A percentile compares a stretch with the other conserved stretches of the same genome.
These are phyloP conservation scores for Pholiota molesta DNA, from an alignment of 768 basidiomycete species.

Conservation along the genomic window DNA sequence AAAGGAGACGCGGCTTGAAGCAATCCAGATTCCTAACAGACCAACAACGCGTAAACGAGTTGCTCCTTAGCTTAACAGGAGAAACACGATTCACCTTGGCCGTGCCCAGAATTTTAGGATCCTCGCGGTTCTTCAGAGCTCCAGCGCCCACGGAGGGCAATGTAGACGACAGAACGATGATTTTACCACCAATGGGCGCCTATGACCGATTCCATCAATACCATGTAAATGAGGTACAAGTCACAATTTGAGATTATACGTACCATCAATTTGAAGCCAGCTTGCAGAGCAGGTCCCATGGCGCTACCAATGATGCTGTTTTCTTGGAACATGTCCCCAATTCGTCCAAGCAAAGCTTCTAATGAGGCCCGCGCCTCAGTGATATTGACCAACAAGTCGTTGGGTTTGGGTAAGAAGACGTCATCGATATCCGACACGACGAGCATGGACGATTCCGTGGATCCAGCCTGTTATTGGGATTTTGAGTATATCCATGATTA, in stretches of 20 bases:
- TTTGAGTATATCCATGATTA: not conserved
- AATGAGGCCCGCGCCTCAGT: conserved; percentile 80
- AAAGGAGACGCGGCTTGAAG: conserved; percentile 93
- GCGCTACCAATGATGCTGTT: conserved; percentile 92
- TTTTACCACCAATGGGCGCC: conserved; percentile 94
- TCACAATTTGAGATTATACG: conserved; percentile 12
- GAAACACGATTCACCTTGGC: conserved; percentile 61
- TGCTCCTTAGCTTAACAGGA: not conserved
- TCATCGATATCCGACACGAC: conserved; percentile 98
- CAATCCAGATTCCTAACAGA: conserved; percentile 78
- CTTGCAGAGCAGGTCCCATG: conserved; percentile 91
- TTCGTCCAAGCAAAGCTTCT: conserved; percentile 77
- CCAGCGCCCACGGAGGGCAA: conserved; percentile 90
- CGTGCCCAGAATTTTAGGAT: conserved; percentile 94
- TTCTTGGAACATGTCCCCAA: conserved; percentile 99
- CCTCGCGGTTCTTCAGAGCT: conserved; percentile 93
- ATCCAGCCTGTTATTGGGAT: conserved; percentile 70
- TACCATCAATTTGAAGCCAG: conserved; percentile 95
- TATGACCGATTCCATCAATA: conserved; percentile 29
- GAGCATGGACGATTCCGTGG: conserved; percentile 87
- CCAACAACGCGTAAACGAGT: not conserved
- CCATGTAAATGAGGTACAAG: not conserved
- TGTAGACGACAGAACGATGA: conserved; percentile 83
- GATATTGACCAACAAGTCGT: conserved; percentile 94
- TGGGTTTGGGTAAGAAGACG: conserved; percentile 96